Base-by-base conservation (phyloP, 345 rosid genomes). In the Arabidopsis suecica region DNA sequence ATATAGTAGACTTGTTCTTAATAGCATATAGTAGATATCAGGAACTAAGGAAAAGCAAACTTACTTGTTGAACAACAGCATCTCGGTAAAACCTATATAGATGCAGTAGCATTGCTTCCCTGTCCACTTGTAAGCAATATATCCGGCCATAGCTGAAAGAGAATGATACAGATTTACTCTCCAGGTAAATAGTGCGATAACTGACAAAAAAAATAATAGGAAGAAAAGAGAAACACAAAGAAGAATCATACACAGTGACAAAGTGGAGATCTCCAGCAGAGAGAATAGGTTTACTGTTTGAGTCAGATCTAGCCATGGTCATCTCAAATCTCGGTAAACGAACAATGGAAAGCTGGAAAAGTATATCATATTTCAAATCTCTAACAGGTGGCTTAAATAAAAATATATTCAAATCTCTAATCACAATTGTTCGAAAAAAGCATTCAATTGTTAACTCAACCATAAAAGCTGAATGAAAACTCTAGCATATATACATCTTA, bases 81-180 rank as follows among this genome's bases (percentile, higher is more conserved):
- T 96, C 99, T 9, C 95, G 91, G 80, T 93, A 96, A 82, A 96
- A 93, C 78, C 96, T 86, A 82, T 96, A 93, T 3, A 81, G 85
- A 81, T 96, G 90, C 49, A 96, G 91, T 47, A 85, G 84, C 98
- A 96, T 96, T 57, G 98, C 97, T 79, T 91, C 89, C 84, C 92
- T 93, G 82, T 96, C 99, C 82, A 89, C 86, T 84, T 96, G 98
- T 80, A 96, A 83, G 86, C 99, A 96, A 83, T 96, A 96, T 78
- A 96, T 89, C 81, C 99, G 88, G 69, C 97, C 99, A 81, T 96
- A 96, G 65, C 99, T 96, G 98, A 72, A 67, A 72, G 22, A 53
- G 38, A 67, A 54, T 60, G 56, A 48, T 42, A 67, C 68, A 18
- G 20, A 16, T 55, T 72, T 47, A 73, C 33, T 67, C 48, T 25